phyloP scores from a whole-genome alignment of 192 early-diverging fungal species.

The Backusella macrospora region DNA sequence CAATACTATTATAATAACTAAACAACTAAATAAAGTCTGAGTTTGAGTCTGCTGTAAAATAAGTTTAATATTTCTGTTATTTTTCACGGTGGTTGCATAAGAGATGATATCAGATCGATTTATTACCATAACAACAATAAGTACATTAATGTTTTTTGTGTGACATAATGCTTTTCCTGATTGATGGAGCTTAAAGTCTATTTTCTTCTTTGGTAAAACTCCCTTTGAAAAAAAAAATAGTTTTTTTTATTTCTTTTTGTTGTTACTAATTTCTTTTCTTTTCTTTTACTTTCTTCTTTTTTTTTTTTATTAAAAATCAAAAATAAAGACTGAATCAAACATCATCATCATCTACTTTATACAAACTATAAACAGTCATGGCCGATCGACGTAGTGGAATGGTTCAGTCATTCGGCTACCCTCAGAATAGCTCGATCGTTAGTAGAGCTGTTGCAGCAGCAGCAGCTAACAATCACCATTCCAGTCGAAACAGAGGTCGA shows the following conservation, averaged over 20 bases:
- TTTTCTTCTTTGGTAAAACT: neutral
- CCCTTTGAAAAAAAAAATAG: neutral
- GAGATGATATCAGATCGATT: neutral
- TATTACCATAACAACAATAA: neutral
- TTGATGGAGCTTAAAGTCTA: constrained; percentile 13
- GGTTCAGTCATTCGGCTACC: constrained; percentile 33
- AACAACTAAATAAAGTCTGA: neutral
- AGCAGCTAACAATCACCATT: constrained; percentile 39
- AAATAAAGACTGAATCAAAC: constrained; percentile 1
- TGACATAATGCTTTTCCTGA: constrained; percentile 5
- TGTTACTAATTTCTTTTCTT: neutral
- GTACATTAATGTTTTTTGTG: constrained; percentile 4
- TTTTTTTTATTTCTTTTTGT: constrained; percentile 5
- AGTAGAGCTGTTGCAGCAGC: constrained; percentile 39
- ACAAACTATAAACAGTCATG: constrained; percentile 13
- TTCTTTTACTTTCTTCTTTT: neutral
- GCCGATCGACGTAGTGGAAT: constrained; percentile 39
- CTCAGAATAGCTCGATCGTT: constrained; percentile 30
- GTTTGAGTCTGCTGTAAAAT: neutral
- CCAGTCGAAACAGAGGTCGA: constrained; percentile 47
- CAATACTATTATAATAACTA: neutral
- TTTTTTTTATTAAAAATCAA: neutral
- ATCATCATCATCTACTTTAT: neutral
- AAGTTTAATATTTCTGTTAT: neutral
- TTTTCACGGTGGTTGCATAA: neutral